Evolutionary conservation across 805 yeast genomes (phyloP).

Genomic region (Lachancea dasiensis): DNA sequence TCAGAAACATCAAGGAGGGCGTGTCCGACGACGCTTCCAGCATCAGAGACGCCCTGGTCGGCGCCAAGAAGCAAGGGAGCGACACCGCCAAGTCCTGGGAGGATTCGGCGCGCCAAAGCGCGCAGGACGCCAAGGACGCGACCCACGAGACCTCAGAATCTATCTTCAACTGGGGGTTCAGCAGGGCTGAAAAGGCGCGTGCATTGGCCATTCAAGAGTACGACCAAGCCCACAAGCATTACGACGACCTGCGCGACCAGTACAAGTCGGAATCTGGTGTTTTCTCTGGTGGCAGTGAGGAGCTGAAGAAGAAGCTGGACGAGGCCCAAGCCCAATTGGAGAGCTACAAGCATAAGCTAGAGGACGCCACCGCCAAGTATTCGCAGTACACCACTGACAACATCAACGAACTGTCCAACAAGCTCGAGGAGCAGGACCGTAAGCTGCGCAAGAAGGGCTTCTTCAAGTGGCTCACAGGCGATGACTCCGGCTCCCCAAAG

Average conservation of each 20-base stretch:
- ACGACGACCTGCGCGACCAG: constrained; percentile 17
- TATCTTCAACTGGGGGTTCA: constrained; percentile 28
- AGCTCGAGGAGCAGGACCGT: constrained; percentile 21
- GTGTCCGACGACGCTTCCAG: constrained; percentile 14
- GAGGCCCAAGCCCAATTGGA: constrained; percentile 15
- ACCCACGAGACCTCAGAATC: constrained; percentile 19
- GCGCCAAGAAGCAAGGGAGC: constrained; percentile 6
- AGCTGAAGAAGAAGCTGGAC: constrained; percentile 15
- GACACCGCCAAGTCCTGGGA: constrained; percentile 10
- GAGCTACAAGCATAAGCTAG: constrained; percentile 16
- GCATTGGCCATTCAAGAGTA: constrained; percentile 28
- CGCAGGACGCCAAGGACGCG: constrained; percentile 11
- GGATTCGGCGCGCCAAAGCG: constrained; percentile 8
- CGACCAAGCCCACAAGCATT: constrained; percentile 26
- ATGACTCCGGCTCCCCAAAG: constrained; percentile 12
- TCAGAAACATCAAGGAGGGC: constrained; percentile 15
- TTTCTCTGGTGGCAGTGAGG: constrained; percentile 17
- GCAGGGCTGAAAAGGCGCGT: constrained; percentile 25
- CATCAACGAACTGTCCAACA: constrained; percentile 25
- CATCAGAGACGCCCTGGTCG: constrained; percentile 14
- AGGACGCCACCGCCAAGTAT: constrained; percentile 20
- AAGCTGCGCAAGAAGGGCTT: constrained; percentile 20
- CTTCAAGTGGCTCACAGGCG: constrained; percentile 20
- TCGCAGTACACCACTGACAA: constrained; percentile 17
- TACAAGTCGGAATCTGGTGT: constrained; percentile 16